Percentiles rank a stretch among this genome's conserved stretches.
These are phyloP conservation scores for Arctium lappa DNA, from an alignment of 129 eudicot species.

Conservation along the genomic window DNA sequence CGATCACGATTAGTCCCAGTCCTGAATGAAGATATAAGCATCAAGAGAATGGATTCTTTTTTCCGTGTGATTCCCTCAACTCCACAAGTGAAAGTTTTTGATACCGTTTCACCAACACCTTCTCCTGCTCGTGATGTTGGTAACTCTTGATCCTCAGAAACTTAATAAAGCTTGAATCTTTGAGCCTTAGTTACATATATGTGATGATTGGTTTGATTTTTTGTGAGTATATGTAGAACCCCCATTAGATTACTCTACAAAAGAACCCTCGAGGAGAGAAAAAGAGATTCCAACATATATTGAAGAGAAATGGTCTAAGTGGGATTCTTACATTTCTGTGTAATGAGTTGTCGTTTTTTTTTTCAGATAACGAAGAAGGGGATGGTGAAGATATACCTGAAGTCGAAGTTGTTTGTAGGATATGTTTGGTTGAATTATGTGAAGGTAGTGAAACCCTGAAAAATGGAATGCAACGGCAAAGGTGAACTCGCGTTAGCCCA, in stretches of 20 bases:
- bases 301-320: not conserved
- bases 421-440: slow-evolving; percentile 80
- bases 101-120: slow-evolving; percentile 24
- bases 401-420: slow-evolving; percentile 92
- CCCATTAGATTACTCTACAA: not conserved
- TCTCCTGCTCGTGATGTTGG: slow-evolving; percentile 48
- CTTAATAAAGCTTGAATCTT: not conserved
- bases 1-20: slow-evolving; percentile 80
- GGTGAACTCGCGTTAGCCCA: slow-evolving; percentile 93
- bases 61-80: slow-evolving; percentile 86
- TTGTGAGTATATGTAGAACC: not conserved
- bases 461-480: slow-evolving; percentile 96
- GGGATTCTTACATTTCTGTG: not conserved
- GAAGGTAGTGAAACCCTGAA: slow-evolving; percentile 95
- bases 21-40: slow-evolving; percentile 45
- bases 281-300: not conserved
- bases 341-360: not conserved
- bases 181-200: not conserved
- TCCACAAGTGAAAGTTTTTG: slow-evolving; percentile 56
- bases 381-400: slow-evolving; percentile 86
- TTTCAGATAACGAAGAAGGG: slow-evolving; percentile 52
- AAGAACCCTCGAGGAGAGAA: not conserved
- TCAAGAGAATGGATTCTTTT: slow-evolving; percentile 60
- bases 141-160: slow-evolving; percentile 16
- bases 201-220: not conserved